Conservation (phyloP, 2,329 filamentous ascomycete species). For the Fusarium algeriense region DNA sequence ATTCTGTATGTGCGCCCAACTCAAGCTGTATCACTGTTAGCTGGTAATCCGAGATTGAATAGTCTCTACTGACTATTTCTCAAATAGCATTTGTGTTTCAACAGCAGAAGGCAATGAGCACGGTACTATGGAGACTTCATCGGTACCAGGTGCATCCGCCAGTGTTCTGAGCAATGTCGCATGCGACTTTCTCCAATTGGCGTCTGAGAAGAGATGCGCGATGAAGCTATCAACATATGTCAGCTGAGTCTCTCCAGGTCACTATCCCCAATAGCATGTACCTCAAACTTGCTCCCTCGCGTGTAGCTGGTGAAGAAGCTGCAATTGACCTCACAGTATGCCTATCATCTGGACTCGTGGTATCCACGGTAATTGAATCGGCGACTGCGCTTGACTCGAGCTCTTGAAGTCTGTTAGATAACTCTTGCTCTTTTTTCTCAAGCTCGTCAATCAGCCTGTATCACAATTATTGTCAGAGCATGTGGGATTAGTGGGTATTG, state of each 20-base stretch:
- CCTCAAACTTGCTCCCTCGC: conserved; percentile 27
- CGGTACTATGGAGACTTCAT: conserved; percentile 3
- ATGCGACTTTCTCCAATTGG: conserved; percentile 23
- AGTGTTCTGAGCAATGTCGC: conserved; percentile 12
- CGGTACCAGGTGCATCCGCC: background rate
- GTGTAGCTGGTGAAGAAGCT: conserved; percentile 10
- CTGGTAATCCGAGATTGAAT: rapidly evolving
- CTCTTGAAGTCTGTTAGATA: background rate
- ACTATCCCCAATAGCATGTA: background rate
- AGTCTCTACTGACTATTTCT: conserved; percentile 16
- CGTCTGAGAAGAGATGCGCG: conserved; percentile 11
- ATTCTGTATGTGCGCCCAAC: conserved; percentile 24
- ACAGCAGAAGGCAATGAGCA: conserved; percentile 6
- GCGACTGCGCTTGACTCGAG: background rate
- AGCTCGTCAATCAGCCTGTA: conserved; percentile 10
- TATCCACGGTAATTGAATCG: background rate
- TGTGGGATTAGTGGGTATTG: rapidly evolving
- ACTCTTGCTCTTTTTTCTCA: conserved; percentile 13
- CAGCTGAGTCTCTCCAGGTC: background rate
- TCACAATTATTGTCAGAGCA: rapidly evolving
- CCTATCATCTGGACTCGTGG: conserved; percentile 14
- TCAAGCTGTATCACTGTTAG: background rate
- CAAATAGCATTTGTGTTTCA: conserved; percentile 8
- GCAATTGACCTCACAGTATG: conserved; percentile 19
- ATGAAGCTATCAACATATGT: conserved; percentile 17